Evolutionary conservation across 371 early-diverging fungal genomes (phyloP).

Genomic region (Apophysomyces sp.): DNA sequence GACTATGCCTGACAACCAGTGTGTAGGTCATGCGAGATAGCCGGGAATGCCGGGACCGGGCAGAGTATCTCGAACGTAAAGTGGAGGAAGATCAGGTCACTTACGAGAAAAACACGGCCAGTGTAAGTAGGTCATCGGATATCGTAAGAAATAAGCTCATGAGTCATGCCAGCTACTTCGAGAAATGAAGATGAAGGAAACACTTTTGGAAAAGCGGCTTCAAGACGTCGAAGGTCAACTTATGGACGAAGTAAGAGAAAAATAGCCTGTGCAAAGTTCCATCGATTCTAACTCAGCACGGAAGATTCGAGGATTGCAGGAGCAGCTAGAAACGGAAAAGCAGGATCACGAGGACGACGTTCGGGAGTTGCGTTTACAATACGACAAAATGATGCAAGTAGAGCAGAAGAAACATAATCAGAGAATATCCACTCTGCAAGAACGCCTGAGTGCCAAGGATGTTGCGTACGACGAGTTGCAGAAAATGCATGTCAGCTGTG

Average conservation of each 20-base stretch:
- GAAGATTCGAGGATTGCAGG: conserved; percentile 22
- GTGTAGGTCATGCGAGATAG: conserved; percentile 19
- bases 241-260: conserved; percentile 16
- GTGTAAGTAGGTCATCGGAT: conserved; percentile 15
- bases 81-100: conserved; percentile 19
- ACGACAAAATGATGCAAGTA: conserved; percentile 19
- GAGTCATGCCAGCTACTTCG: conserved; percentile 18
- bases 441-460: conserved; percentile 31
- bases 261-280: too few relatives aligned
- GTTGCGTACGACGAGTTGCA: conserved; percentile 18
- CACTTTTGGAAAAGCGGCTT: conserved; percentile 21
- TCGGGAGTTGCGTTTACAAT: conserved; percentile 14
- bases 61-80: conserved; percentile 23
- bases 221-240: conserved; percentile 21
- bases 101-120: conserved; percentile 28
- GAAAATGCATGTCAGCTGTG: not conserved
- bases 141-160: not conserved
- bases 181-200: conserved; percentile 33
- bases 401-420: conserved; percentile 33
- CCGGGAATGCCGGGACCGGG: conserved; percentile 24
- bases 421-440: conserved; percentile 23
- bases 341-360: conserved; percentile 17
- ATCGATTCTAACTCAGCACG: not conserved
- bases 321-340: conserved; percentile 17
- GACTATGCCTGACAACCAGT: not conserved